Base-by-base conservation (phyloP, 192 early-diverging fungal genomes). In the Gryganskiella cystojenkinii region DNA sequence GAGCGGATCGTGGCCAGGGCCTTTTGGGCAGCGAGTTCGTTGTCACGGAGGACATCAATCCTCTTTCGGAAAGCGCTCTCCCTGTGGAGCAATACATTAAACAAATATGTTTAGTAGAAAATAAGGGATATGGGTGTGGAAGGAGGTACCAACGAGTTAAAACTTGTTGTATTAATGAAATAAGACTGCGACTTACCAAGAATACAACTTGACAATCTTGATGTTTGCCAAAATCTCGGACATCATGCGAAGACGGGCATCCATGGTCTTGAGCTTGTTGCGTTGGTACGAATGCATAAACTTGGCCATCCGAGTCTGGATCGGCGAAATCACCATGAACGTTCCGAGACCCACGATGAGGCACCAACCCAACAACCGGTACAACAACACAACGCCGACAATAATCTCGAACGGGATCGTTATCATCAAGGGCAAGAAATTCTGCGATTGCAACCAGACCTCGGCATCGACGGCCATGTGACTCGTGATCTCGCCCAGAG, bases 391-490 rank as follows among this genome's bases (percentile, higher is more conserved):
- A 3, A 52, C 6, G 4, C 46, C 45, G 17, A 68, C 43, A 27
- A 20, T 22, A 1, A 78, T 17, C 31, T 78, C 74, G 4, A 78
- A 69, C 13, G 88, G 59, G 60, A 91, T 88, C 25, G 86, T 79
- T 0, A 86, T 35, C 17, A 84, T 63, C 25, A 69, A 25, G 0
- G 65, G 74, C 4, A 78, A 30, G 3, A 64, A 4, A n/a, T 64
- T 64, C 7, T 19, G 8, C 0, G 74, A 49, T 33, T 86, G 83
- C 19, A 84, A 79, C 28, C 93, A 76, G 45, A 83, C 83, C 35
- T 86, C 85, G 17, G 91, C 79, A 60, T 95, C 94, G 3, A 86
- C 84, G 4, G 87, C 86, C 79, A 93, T 90, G 71, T 91, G 78
- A 66, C 86, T 91, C 50, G 60, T 78, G 33, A 78, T 59, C 35